A percentile compares a stretch with the other conserved stretches of the same genome.
Evolutionary conservation across 176 grass and related monocot genomes (phyloP).

Genomic region (Oryza longistaminata): DNA sequence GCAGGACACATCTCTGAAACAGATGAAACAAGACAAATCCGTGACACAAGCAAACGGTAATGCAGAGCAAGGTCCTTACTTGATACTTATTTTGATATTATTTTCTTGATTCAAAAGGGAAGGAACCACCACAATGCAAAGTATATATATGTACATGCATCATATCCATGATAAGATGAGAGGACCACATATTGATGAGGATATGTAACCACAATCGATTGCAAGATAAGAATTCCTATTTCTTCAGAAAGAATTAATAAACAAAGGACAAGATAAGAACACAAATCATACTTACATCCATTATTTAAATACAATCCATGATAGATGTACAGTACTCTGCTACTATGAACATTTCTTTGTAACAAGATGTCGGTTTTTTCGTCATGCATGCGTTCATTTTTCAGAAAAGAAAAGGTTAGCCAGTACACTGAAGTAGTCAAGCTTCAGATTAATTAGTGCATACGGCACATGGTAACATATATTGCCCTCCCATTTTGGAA

Average conservation of each 20-base stretch:
- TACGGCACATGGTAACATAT: background rate
- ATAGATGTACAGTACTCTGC: background rate
- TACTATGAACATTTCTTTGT: background rate
- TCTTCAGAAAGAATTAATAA: conserved; percentile 36
- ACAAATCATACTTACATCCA: background rate
- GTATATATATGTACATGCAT: conserved; percentile 6
- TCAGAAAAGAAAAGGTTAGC: background rate
- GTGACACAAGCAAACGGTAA: conserved; percentile 3
- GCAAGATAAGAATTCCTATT: conserved; percentile 37
- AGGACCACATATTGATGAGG: conserved; percentile 41
- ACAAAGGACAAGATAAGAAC: conserved; percentile 33
- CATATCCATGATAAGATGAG: conserved; percentile 30
- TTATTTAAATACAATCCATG: background rate
- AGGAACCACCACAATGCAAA: background rate
- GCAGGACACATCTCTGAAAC: conserved; percentile 3
- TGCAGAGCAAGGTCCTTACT: background rate
- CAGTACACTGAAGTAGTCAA: background rate
- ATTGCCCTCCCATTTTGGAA: background rate
- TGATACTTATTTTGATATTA: background rate
- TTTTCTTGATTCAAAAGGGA: conserved; percentile 19
- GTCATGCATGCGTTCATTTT: background rate
- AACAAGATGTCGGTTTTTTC: background rate
- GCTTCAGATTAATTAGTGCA: background rate
- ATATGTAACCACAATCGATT: conserved; percentile 33
- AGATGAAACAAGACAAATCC: conserved; percentile 34